Evolutionary conservation across 176 grass and related monocot genomes (phyloP).

Genomic region (Eragrostis nindensis): DNA sequence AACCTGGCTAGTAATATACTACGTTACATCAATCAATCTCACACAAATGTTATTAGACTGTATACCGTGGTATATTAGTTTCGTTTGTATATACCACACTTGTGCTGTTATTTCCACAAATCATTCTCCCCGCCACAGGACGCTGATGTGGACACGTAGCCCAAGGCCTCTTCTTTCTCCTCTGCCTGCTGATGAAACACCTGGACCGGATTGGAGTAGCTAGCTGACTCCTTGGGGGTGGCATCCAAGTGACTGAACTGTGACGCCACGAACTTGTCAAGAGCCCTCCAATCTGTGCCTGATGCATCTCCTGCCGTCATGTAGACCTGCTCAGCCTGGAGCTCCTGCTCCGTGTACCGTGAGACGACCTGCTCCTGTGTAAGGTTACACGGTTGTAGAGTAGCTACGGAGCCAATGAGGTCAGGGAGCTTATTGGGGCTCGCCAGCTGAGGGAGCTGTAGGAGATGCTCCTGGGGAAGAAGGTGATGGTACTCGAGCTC

Average conservation of each 20-base stretch:
- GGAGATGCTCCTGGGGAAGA: constrained; percentile 61
- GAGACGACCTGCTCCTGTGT: constrained; percentile 30
- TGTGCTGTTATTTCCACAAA: constrained; percentile 40
- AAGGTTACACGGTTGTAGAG: constrained; percentile 35
- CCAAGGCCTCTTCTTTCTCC: constrained; percentile 57
- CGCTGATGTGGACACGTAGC: constrained; percentile 58
- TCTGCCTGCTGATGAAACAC: constrained; percentile 50
- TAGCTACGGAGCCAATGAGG: constrained; percentile 41
- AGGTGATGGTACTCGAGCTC: constrained; percentile 77
- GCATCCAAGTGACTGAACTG: constrained; percentile 59
- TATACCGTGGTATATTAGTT: neutral
- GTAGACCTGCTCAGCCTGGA: constrained; percentile 24
- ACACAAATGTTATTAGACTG: constrained; percentile 34
- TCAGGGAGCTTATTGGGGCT: constrained; percentile 60
- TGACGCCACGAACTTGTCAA: constrained; percentile 76
- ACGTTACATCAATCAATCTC: constrained; percentile 19
- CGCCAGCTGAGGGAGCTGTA: constrained; percentile 63
- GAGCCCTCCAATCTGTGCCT: constrained; percentile 68
- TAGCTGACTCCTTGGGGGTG: constrained; percentile 39
- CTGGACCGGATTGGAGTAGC: constrained; percentile 41
- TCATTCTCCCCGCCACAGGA: constrained; percentile 43
- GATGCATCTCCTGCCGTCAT: constrained; percentile 21
- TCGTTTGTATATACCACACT: neutral
- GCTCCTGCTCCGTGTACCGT: constrained; percentile 24
- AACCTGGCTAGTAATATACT: constrained; percentile 23